phyloP scores from a whole-genome alignment of 2,329 filamentous ascomycete genomes.

The Fusarium sp. region DNA sequence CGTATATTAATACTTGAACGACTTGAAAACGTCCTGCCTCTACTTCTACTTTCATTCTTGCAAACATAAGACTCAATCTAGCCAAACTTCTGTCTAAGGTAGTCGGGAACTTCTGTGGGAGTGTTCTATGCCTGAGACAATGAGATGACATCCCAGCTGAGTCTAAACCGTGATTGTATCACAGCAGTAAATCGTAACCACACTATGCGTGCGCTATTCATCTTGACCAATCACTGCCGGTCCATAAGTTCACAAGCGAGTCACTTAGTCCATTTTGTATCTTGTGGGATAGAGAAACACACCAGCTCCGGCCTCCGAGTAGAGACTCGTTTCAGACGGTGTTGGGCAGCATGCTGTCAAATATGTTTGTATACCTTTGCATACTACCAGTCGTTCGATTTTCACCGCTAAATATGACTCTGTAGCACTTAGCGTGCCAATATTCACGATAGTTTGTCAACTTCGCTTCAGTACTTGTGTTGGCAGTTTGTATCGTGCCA shows the following conservation, averaged over 20 bases:
- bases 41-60: not conserved
- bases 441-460: not conserved
- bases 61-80: not conserved
- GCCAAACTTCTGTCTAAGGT: not conserved
- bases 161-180: not conserved
- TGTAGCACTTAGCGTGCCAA: not conserved
- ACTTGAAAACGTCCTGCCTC: no score
- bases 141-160: not conserved
- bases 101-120: not conserved
- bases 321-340: not conserved
- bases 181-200: not conserved
- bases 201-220: not conserved
- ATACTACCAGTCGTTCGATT: not conserved
- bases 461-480: not conserved
- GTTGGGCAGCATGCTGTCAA: not conserved
- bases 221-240: not conserved
- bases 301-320: not conserved
- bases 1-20: not conserved
- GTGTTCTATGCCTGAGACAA: not conserved
- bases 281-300: not conserved
- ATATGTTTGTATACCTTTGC: accelerated
- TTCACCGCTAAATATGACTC: not conserved
- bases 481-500: no score
- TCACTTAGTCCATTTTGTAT: not conserved
- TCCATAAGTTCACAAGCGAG: not conserved